Evolutionary conservation across 2,329 filamentous ascomycete species (phyloP), one percentile per base, ranked within the genome.

Genomic region (Cytospora leucostoma): DNA sequence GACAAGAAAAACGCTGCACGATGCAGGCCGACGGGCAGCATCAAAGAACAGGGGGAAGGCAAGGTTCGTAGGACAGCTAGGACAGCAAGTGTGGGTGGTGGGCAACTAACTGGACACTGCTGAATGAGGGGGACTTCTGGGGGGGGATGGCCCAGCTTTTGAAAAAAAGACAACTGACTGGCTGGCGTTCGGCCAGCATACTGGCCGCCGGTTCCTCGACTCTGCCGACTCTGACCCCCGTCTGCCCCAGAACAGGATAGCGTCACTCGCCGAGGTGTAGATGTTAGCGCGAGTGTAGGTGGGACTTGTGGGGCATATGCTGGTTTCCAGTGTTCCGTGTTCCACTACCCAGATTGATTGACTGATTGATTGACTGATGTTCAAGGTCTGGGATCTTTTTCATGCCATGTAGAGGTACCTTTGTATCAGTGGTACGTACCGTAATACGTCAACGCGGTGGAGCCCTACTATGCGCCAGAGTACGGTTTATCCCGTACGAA

Each of bases 41-140:
- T 37, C 33, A 51, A 58, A 54, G 54, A 44, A 19, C 35, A 56
- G 8, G 19, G 52, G 47, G 27, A 27, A 33, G 49, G 44, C 17
- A 35, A 63, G 40, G 55, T 50, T 35, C 56, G 12, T 27, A 44
- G 56, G 38, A 40, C 52, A 47, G 34, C 34, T 51, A 56, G 53
- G 38, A 56, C 52, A 52, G 38, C 40, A 62, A 61, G 52, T 58
- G 38, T 57, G 55, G 17, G 15, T 44, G n/a, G n/a, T 47, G 21
- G n/a, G n/a, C 21, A 47, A 10, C 1, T 7, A 44, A 19, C n/a
- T 47, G 21, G n/a, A 10, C 5, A 47, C 7, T 37, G 12, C 7
- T 47, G n/a, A 58, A 12, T 50, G 32, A 44, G 21, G 15, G 21
- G 17, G 21, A 38, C 21, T 27, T 38, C 21, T 32, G 37, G 27